Percentiles rank a stretch among this genome's conserved stretches.
Evolutionary conservation across 2,329 filamentous ascomycete species (phyloP).

Genomic region (Orbilia oligospora): DNA sequence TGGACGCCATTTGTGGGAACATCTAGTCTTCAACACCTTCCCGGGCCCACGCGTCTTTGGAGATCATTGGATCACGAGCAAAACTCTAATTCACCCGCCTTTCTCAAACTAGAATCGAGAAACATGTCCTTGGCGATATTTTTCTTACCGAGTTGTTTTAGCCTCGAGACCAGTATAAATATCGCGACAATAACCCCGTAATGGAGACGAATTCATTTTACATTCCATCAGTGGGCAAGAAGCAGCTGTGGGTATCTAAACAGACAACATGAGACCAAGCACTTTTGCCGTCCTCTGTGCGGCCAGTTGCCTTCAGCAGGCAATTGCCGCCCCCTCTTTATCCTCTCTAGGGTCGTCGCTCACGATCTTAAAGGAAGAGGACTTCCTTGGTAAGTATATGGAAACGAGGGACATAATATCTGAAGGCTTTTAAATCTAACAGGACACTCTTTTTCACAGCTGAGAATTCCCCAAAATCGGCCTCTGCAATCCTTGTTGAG

Average conservation of each 20-base stretch:
- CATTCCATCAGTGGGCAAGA: neutral
- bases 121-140: neutral
- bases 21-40: neutral
- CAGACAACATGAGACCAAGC: neutral
- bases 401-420: neutral
- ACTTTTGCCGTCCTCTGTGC: neutral
- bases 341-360: conserved; percentile 27
- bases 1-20: neutral
- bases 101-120: neutral
- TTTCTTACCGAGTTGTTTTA: neutral
- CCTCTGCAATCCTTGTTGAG: conserved; percentile 34
- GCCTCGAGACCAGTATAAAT: neutral
- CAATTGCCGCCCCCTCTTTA: neutral
- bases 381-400: conserved; percentile 30
- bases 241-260: neutral
- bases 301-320: neutral
- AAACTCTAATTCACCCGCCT: neutral
- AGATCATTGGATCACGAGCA: too few relatives aligned
- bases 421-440: neutral
- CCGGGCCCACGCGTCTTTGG: neutral
- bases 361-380: conserved; percentile 49
- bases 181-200: neutral
- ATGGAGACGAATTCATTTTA: neutral
- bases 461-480: conserved; percentile 10
- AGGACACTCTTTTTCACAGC: neutral